These are phyloP conservation scores for Monilinia vaccinii-corymbosi DNA, from an alignment of 2,329 filamentous ascomycete species.

Conservation along the genomic window DNA sequence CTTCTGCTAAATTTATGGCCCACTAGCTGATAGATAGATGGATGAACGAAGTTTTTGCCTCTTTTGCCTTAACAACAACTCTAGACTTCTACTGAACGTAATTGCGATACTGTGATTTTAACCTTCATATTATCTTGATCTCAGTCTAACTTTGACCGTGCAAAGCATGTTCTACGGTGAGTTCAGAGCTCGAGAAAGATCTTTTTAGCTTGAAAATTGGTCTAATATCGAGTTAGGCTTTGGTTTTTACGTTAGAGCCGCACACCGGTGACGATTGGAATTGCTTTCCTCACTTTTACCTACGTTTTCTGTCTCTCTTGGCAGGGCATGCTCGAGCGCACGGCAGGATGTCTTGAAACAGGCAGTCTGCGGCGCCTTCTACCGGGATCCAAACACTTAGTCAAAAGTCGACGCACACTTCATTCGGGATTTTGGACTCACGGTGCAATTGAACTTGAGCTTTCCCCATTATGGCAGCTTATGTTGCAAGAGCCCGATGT, in stretches of 20 bases:
- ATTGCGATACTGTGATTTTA: neutral
- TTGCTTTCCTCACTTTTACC: neutral
- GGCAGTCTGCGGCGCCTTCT: constrained; percentile 44
- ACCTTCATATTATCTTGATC: neutral
- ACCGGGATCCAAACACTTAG: constrained; percentile 28
- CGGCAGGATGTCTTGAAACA: constrained; percentile 46
- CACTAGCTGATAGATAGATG: neutral
- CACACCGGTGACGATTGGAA: constrained; percentile 8
- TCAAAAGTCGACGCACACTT: constrained; percentile 37
- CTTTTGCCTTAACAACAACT: neutral
- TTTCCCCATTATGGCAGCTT: constrained; percentile 26
- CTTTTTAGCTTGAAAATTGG: neutral
- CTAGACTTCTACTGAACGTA: neutral
- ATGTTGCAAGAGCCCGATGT: constrained; percentile 19
- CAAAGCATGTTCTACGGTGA: constrained; percentile 22
- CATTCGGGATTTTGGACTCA: constrained; percentile 49
- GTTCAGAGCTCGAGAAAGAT: neutral
- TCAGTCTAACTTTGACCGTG: neutral
- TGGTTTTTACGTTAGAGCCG: constrained; percentile 1
- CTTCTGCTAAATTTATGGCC: neutral
- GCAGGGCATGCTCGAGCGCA: constrained; percentile 49
- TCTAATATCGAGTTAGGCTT: constrained; percentile 1
- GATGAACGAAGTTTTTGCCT: constrained; percentile 10
- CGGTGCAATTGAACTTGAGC: constrained; percentile 33
- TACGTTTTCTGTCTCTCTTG: neutral